Evolutionary conservation across 345 rosid genomes (phyloP).

Genomic region (Syzygium aromaticum): DNA sequence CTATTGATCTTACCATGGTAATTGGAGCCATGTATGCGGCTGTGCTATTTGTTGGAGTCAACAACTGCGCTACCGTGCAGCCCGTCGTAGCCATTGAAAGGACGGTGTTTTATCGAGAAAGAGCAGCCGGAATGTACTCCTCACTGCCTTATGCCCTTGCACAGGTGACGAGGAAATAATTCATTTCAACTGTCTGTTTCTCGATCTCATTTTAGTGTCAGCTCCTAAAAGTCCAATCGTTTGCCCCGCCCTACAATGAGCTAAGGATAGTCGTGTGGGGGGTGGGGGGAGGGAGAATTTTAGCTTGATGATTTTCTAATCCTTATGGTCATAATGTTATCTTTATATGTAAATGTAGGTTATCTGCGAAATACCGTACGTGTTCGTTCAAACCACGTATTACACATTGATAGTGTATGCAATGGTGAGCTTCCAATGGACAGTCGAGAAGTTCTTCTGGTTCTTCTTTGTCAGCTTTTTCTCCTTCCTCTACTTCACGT

Average conservation of each 20-base stretch:
- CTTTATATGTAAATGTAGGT: conserved; percentile 1
- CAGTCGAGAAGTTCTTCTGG: conserved; percentile 12
- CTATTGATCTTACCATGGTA: conserved; percentile 28
- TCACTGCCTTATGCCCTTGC: conserved; percentile 48
- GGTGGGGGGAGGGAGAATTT: neutral
- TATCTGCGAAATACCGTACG: conserved; percentile 13
- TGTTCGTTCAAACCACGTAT: conserved; percentile 8
- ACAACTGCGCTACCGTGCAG: conserved; percentile 37
- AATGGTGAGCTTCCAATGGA: conserved; percentile 12
- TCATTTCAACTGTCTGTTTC: neutral
- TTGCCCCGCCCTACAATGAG: neutral
- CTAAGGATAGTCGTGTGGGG: neutral
- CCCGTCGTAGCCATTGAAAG: conserved; percentile 48
- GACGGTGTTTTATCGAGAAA: conserved; percentile 55
- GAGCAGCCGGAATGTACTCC: conserved; percentile 52
- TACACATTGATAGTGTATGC: conserved; percentile 12
- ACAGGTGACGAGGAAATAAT: conserved; percentile 24
- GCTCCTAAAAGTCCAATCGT: neutral
- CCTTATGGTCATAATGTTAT: neutral
- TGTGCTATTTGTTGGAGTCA: conserved; percentile 36
- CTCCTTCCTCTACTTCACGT: conserved; percentile 19
- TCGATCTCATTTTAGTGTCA: neutral
- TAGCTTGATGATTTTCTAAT: neutral
- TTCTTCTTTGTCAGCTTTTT: conserved; percentile 16
- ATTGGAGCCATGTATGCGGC: conserved; percentile 43